These are phyloP conservation scores for Ilyonectria robusta DNA, from an alignment of 2,329 filamentous ascomycete species.

Conservation along the genomic window DNA sequence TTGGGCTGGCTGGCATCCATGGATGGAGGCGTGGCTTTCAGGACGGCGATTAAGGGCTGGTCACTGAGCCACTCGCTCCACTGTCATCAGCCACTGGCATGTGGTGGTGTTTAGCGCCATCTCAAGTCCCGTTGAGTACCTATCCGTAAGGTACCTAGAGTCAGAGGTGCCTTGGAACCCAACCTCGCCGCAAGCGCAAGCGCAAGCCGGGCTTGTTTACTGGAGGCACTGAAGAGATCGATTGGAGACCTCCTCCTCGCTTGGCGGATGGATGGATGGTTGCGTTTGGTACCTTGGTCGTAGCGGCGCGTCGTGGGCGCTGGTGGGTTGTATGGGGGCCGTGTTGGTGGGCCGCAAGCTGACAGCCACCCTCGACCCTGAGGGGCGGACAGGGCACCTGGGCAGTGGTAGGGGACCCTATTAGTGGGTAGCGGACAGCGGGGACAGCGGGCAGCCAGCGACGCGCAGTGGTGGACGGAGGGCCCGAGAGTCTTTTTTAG, in stretches of 20 bases:
- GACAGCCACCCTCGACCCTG: neutral
- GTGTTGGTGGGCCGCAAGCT: neutral
- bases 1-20: too few relatives aligned
- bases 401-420: neutral
- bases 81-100: neutral
- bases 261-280: neutral
- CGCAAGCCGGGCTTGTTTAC: neutral
- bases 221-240: neutral
- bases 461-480: slow-evolving; percentile 1
- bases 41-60: neutral
- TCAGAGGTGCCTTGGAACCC: neutral
- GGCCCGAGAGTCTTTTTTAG: slow-evolving; percentile 5
- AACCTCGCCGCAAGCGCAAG: neutral
- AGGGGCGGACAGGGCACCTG: neutral
- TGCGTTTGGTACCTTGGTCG: neutral
- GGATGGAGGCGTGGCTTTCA: too few relatives aligned
- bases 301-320: neutral
- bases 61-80: neutral
- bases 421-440: too few relatives aligned
- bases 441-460: neutral
- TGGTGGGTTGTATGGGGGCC: neutral
- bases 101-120: neutral
- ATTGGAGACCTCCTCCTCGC: neutral
- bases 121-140: neutral
- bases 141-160: too few relatives aligned